Conservation (phyloP, 495 filamentous ascomycete genomes). For the Sporormia fimetaria region DNA sequence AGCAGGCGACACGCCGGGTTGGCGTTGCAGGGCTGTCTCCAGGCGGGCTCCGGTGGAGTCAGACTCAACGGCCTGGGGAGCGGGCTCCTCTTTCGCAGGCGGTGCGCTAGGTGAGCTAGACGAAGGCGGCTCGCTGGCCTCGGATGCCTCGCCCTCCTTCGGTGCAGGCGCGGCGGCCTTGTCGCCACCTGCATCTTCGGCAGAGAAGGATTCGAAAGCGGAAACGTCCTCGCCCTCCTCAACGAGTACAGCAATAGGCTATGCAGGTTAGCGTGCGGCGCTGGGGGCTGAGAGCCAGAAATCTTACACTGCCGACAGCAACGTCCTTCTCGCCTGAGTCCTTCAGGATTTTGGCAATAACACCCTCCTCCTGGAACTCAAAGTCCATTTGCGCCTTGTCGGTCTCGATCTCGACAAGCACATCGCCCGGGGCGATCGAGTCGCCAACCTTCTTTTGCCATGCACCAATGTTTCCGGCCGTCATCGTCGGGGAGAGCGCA, state of each 20-base stretch:
- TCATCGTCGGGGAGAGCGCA: conserved; percentile 96
- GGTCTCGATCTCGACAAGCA: conserved; percentile 99
- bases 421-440: conserved; percentile 76
- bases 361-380: conserved; percentile 97
- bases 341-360: conserved; percentile 89
- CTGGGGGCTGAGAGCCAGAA: conserved; percentile 8
- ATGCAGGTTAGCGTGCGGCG: conserved; percentile 31
- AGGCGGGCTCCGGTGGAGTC: conserved; percentile 64
- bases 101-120: conserved; percentile 46
- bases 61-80: conserved; percentile 50
- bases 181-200: conserved; percentile 83
- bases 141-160: conserved; percentile 53
- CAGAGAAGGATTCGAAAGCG: conserved; percentile 76
- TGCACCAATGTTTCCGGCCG: conserved; percentile 84
- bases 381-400: conserved; percentile 99
- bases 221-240: conserved; percentile 79
- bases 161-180: conserved; percentile 48
- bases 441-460: conserved; percentile 98
- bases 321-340: conserved; percentile 91
- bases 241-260: conserved; percentile 94
- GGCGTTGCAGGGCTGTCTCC: conserved; percentile 71
- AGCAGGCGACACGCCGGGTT: conserved; percentile 56
- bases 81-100: conserved; percentile 42
- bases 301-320: conserved; percentile 74
- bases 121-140: conserved; percentile 47